phyloP scores from a whole-genome alignment of 352 stramenopile species.

The Globisporangium solare region DNA sequence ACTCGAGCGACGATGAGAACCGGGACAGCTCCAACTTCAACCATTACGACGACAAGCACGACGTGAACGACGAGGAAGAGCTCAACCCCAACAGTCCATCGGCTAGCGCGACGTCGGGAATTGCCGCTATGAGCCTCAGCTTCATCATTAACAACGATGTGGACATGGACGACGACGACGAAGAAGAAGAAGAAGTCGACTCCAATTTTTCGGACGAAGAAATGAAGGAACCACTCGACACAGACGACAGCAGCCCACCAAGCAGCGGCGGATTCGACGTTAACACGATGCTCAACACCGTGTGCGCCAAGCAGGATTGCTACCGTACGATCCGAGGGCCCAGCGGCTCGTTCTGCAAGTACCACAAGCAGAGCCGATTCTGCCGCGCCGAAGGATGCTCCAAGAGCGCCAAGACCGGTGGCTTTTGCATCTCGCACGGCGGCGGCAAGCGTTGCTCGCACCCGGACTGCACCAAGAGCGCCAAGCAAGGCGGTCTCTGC shows the following conservation, averaged over 20 bases:
- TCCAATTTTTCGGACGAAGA: slow-evolving; percentile 38
- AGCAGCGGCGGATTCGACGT: slow-evolving; percentile 36
- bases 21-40: neutral
- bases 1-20: slow-evolving; percentile 5
- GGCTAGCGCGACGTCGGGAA: slow-evolving; percentile 37
- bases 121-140: slow-evolving; percentile 79
- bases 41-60: slow-evolving; percentile 22
- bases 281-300: slow-evolving; percentile 70
- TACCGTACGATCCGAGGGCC: slow-evolving; percentile 70
- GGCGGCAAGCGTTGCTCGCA: slow-evolving; percentile 67
- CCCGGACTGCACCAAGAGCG: slow-evolving; percentile 77
- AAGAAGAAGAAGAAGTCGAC: slow-evolving; percentile 21
- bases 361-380: slow-evolving; percentile 81
- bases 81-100: slow-evolving; percentile 16
- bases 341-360: slow-evolving; percentile 74
- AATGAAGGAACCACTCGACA: slow-evolving; percentile 25
- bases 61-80: slow-evolving; percentile 19
- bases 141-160: slow-evolving; percentile 71
- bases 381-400: slow-evolving; percentile 58
- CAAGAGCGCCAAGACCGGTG: slow-evolving; percentile 80
- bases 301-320: slow-evolving; percentile 75
- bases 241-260: slow-evolving; percentile 17
- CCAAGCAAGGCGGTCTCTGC: slow-evolving; percentile 77
- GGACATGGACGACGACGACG: slow-evolving; percentile 22
- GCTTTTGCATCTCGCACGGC: slow-evolving; percentile 70